These are phyloP conservation scores for Botrytis galanthina DNA, from an alignment of 2,329 filamentous ascomycete genomes.

Conservation along the genomic window DNA sequence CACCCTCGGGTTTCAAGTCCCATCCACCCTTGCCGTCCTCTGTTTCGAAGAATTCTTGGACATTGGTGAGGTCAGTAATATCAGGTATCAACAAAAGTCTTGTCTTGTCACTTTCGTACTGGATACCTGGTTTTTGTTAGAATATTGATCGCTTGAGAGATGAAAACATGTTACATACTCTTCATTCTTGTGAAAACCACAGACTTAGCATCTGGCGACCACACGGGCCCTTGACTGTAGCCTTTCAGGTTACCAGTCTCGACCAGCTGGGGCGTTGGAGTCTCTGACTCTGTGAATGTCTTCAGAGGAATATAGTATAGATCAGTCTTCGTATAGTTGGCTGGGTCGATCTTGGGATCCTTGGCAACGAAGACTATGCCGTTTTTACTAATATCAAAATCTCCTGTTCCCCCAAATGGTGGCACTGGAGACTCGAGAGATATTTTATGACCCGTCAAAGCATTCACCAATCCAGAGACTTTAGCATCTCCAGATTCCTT, in stretches of 20 bases:
- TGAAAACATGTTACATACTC: conserved; percentile 37
- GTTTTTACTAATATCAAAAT: conserved; percentile 70
- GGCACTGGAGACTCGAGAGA: conserved; percentile 65
- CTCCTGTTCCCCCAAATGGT: conserved; percentile 75
- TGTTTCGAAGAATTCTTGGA: conserved; percentile 61
- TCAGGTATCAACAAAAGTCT: conserved; percentile 64
- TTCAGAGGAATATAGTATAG: conserved; percentile 70
- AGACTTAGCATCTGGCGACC: conserved; percentile 69
- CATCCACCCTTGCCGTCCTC: conserved; percentile 61
- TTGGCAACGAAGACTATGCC: conserved; percentile 74
- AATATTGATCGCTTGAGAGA: background rate
- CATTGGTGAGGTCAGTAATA: conserved; percentile 54
- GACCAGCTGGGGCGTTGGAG: conserved; percentile 52
- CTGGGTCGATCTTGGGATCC: conserved; percentile 67
- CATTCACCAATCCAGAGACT: conserved; percentile 56
- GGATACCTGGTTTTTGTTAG: conserved; percentile 40
- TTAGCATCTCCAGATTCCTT: conserved; percentile 28
- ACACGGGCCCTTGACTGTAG: conserved; percentile 65
- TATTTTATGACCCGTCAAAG: conserved; percentile 47
- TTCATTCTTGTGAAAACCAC: conserved; percentile 80
- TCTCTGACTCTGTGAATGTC: conserved; percentile 54
- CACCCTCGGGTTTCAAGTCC: conserved; percentile 57
- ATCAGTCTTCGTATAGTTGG: conserved; percentile 77
- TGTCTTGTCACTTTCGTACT: conserved; percentile 80
- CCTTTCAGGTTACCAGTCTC: conserved; percentile 60